Evolutionary conservation across 306 rosid genomes (phyloP).

Genomic region (Inga leiocalycina): DNA sequence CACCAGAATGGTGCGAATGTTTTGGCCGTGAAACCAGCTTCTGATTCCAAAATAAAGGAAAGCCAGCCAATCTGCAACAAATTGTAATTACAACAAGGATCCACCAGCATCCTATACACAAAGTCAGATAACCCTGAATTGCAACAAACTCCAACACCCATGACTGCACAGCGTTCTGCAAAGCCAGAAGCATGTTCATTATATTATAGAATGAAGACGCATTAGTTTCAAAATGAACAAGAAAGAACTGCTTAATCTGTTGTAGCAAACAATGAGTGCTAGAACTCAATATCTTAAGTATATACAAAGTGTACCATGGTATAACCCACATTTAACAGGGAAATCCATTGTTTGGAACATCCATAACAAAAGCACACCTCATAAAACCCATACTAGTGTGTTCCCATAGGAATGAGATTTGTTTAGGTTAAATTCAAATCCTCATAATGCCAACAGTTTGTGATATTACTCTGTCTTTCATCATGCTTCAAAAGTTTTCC

Average conservation of each 20-base stretch:
- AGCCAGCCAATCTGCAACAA: constrained; percentile 48
- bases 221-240: constrained; percentile 34
- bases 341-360: constrained; percentile 15
- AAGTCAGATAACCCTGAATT: constrained; percentile 34
- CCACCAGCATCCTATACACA: constrained; percentile 56
- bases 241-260: constrained; percentile 15
- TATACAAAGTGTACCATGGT: neutral
- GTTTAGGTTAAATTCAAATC: constrained; percentile 14
- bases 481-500: neutral
- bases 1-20: constrained; percentile 40
- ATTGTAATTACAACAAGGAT: constrained; percentile 54
- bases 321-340: constrained; percentile 17
- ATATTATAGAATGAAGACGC: constrained; percentile 5
- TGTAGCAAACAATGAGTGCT: neutral
- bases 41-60: constrained; percentile 45
- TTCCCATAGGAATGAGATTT: constrained; percentile 7
- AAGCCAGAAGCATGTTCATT: constrained; percentile 37
- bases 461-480: neutral
- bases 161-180: constrained; percentile 46
- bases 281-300: neutral
- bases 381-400: constrained; percentile 4
- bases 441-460: neutral
- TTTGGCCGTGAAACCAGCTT: constrained; percentile 47
- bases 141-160: constrained; percentile 35
- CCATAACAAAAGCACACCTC: constrained; percentile 21